These are phyloP conservation scores for Colletotrichum somersetense DNA, from an alignment of 2,329 filamentous ascomycete species.

Conservation along the genomic window DNA sequence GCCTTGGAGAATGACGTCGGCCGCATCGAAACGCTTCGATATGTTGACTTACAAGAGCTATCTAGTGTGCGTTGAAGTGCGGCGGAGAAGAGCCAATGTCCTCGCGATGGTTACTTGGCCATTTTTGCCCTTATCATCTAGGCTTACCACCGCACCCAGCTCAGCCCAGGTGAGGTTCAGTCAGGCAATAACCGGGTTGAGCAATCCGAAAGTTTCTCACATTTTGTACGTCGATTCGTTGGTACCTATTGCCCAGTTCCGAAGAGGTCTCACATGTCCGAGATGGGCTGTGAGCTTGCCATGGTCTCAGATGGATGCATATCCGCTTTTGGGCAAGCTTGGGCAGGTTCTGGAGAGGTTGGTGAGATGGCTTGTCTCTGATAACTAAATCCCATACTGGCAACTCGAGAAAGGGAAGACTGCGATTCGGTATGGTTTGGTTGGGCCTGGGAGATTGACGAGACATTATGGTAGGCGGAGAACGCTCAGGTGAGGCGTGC, in stretches of 20 bases:
- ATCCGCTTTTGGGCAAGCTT: slow-evolving; percentile 4
- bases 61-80: not conserved
- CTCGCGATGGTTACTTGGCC: not conserved
- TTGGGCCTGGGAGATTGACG: not conserved
- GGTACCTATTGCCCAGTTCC: too few species aligned
- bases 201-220: not conserved
- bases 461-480: slow-evolving; percentile 1
- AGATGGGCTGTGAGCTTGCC: slow-evolving; percentile 21
- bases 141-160: not conserved
- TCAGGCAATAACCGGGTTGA: not conserved
- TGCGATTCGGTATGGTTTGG: not conserved
- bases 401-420: slow-evolving; percentile 16
- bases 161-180: not conserved
- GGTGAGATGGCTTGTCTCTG: slow-evolving; percentile 17
- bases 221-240: too few species aligned
- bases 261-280: slow-evolving; percentile 16
- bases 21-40: not conserved
- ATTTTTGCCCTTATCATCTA: not conserved
- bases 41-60: not conserved
- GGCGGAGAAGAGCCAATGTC: not conserved
- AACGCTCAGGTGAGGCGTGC: slow-evolving; percentile 2
- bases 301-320: slow-evolving; percentile 31
- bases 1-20: not conserved
- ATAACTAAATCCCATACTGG: slow-evolving; percentile 1
- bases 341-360: not conserved